Evolutionary conservation across 768 basidiomycete species (phyloP), one percentile per base, ranked within the genome.

Genomic region (Paxillus rubicundulus): DNA sequence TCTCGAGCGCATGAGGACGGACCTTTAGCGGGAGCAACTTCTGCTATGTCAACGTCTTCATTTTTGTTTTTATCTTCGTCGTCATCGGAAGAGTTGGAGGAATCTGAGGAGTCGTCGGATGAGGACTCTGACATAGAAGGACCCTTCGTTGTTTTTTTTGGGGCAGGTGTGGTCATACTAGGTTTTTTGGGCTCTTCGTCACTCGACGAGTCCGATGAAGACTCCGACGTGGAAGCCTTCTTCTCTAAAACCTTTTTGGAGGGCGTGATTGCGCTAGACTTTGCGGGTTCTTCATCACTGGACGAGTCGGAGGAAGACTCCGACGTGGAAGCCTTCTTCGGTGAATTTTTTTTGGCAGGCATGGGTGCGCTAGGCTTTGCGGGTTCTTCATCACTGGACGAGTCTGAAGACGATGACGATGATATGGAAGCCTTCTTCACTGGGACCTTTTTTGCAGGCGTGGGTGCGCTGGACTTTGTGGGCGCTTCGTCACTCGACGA

Each of bases 11-110:
- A 38, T 10, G 16, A 58, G 18, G 37, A 64, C 62, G 34, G 40
- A 80, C 80, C 75, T 60, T 74, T 70, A 28, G 70, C 67, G 50
- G 72, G 58, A 41, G 70, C 60, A 8, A 72, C 69, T 50, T 82
- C 80, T 21, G 69, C 75, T 81, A 85, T 86, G 60, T 85, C 78
- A 17, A 78, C 82, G 62, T 86, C 85, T 16, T 73, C 73, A 54
- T 80, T 12, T 33, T 33, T 33, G 9, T 13, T 78, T 18, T 75
- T 74, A 21, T 76, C 76, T 24, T 69, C 69, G 32, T 18, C 30
- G 5, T 44, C 30, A 9, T 49, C 51, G 27, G 51, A 61, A 38
- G 51, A 63, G 53, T 72, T 70, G 17, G 70, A 52, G 36, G 45
- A 45, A 32, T 32, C 12, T 7, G n/a, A n/a, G n/a, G n/a, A n/a